A percentile compares a stretch with the other conserved stretches of the same genome.
Conservation (phyloP, 352 stramenopile species). For the Globisporangium paroecandrum region DNA sequence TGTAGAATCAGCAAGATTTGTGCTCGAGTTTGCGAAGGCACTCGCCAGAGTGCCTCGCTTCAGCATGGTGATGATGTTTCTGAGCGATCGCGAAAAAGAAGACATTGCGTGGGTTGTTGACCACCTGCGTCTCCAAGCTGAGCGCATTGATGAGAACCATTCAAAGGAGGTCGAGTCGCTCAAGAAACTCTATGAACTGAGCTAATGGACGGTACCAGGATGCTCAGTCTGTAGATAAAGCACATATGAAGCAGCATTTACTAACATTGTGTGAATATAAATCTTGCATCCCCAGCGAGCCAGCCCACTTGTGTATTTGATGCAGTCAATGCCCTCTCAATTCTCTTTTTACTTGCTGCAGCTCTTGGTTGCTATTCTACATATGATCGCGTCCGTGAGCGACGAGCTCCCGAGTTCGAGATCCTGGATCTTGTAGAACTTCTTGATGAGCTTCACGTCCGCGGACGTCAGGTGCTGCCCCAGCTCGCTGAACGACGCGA, state of each 20-base stretch:
- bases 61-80: constrained; percentile 76
- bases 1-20: constrained; percentile 18
- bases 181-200: constrained; percentile 49
- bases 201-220: constrained; percentile 15
- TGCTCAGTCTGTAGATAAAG: neutral
- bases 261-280: neutral
- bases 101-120: constrained; percentile 50
- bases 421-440: constrained; percentile 86
- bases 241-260: neutral
- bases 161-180: constrained; percentile 25
- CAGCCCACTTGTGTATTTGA: neutral
- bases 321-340: neutral
- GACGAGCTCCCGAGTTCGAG: constrained; percentile 61
- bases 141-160: constrained; percentile 9
- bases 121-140: constrained; percentile 18
- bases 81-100: constrained; percentile 58
- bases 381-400: constrained; percentile 64
- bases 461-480: constrained; percentile 41
- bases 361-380: constrained; percentile 86
- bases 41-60: constrained; percentile 64
- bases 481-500: constrained; percentile 41
- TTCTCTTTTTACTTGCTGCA: constrained; percentile 63
- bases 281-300: neutral
- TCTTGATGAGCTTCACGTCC: constrained; percentile 61
- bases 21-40: constrained; percentile 32